phyloP scores from a whole-genome alignment of 2,329 filamentous ascomycete genomes.

The Pestalotiopsis sp. region DNA sequence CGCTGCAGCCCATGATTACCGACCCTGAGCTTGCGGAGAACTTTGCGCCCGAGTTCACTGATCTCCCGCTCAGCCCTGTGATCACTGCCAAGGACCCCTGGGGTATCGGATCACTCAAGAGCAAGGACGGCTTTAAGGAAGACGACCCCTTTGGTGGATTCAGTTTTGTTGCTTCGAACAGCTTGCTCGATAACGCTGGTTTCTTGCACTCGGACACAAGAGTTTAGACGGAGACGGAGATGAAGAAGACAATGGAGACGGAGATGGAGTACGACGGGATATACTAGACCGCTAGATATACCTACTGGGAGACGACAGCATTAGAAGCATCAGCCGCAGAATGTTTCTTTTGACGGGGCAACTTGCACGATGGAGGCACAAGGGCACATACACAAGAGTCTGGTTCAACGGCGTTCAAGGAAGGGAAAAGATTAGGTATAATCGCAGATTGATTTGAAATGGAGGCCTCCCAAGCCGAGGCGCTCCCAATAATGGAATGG shows the following conservation, averaged over 20 bases:
- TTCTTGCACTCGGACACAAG: conserved; percentile 34
- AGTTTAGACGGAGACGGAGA: neutral
- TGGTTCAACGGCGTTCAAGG: neutral
- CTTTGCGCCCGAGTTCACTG: conserved; percentile 91
- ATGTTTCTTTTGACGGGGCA: neutral
- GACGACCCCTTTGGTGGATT: conserved; percentile 63
- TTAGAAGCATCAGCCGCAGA: neutral
- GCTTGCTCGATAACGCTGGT: conserved; percentile 53
- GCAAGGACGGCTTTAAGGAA: conserved; percentile 46
- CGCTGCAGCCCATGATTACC: conserved; percentile 91
- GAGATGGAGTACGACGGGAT: neutral
- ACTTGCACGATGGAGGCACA: neutral
- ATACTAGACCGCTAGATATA: neutral
- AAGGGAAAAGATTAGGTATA: neutral
- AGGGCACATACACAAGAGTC: neutral
- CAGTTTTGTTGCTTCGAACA: conserved; percentile 64
- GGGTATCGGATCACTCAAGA: conserved; percentile 35
- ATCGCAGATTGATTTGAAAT: neutral
- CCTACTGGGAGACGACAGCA: neutral
- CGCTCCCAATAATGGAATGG: neutral
- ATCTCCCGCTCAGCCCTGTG: conserved; percentile 77
- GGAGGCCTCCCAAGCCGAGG: neutral
- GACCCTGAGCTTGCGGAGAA: conserved; percentile 97
- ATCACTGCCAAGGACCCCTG: conserved; percentile 48
- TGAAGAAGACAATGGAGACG: neutral